phyloP scores from a whole-genome alignment of 164 flowering plant species.

The Nelumbo lutea region DNA sequence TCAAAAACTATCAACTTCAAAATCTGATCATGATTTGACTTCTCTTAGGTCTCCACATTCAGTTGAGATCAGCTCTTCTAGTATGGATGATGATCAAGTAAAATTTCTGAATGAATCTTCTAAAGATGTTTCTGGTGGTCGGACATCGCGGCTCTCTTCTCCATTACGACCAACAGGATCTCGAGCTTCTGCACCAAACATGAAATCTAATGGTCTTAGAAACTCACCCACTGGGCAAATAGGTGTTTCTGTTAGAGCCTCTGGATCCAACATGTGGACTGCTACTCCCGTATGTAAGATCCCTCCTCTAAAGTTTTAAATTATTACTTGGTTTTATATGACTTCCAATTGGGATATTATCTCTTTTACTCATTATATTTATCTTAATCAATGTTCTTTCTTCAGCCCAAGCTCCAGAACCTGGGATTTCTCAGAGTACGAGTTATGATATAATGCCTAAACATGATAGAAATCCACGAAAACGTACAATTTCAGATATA shows the following conservation, averaged over 20 bases:
- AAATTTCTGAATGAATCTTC: constrained; percentile 45
- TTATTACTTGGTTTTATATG: constrained; percentile 4
- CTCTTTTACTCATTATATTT: constrained; percentile 1
- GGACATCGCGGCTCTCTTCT: constrained; percentile 50
- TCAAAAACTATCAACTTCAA: constrained; percentile 61
- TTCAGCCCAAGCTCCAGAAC: constrained; percentile 56
- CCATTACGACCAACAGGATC: constrained; percentile 38
- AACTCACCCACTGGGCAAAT: constrained; percentile 29
- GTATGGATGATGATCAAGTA: constrained; percentile 62
- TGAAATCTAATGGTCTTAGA: constrained; percentile 42
- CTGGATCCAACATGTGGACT: constrained; percentile 41
- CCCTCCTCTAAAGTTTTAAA: constrained; percentile 12
- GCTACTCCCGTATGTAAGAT: constrained; percentile 65
- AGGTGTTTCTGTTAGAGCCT: constrained; percentile 29
- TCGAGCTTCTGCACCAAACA: constrained; percentile 29
- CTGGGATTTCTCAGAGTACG: constrained; percentile 27
- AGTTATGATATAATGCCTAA: constrained; percentile 26
- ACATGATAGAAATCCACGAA: constrained; percentile 41
- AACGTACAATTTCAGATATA: constrained; percentile 69
- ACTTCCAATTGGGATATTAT: background rate
- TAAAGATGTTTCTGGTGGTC: constrained; percentile 37
- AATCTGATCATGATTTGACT: constrained; percentile 86
- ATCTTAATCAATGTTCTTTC: constrained; percentile 11
- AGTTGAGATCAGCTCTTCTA: constrained; percentile 41
- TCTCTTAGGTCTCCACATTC: constrained; percentile 71